phyloP scores from a whole-genome alignment of 1,284 basidiomycete genomes.

The Cutaneotrichosporon cutaneum region DNA sequence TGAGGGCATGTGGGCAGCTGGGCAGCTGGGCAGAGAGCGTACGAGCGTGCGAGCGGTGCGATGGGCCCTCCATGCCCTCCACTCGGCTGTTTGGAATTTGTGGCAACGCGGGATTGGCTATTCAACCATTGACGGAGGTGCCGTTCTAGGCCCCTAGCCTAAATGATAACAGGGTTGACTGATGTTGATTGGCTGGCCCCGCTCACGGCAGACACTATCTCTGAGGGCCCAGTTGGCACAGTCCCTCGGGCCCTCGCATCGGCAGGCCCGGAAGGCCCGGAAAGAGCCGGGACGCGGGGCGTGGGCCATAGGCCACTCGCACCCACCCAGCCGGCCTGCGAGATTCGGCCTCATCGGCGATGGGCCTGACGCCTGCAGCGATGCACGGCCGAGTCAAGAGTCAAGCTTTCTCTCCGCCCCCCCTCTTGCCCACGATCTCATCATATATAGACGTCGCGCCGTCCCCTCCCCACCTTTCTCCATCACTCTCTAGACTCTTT shows the following conservation, averaged over 20 bases:
- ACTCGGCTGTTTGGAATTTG: too few species aligned
- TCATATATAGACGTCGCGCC: slow-evolving; percentile 13
- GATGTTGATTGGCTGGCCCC: slow-evolving; percentile 3
- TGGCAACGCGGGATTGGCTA: not conserved
- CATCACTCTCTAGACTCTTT: slow-evolving; percentile 6
- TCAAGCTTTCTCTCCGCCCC: not conserved
- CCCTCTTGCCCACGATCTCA: not conserved
- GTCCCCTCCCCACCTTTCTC: slow-evolving; percentile 7
- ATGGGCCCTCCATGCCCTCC: too few species aligned
- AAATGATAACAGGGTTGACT: not conserved
- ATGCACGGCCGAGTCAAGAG: slow-evolving; percentile 7
- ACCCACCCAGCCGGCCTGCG: too few species aligned
- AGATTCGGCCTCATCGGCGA: slow-evolving; percentile 6
- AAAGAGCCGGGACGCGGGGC: slow-evolving; percentile 1
- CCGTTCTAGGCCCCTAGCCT: slow-evolving; percentile 4
- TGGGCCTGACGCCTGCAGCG: too few species aligned
- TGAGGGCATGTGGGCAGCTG: too few species aligned
- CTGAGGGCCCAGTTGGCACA: not conserved
- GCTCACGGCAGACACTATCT: not conserved
- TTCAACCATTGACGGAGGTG: too few species aligned
- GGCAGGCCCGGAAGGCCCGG: too few species aligned
- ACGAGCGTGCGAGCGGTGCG: too few species aligned
- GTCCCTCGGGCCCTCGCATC: too few species aligned
- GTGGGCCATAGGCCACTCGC: too few species aligned
- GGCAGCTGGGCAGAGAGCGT: too few species aligned